These are phyloP conservation scores for Pseudogymnoascus sp. DNA, from an alignment of 2,329 filamentous ascomycete genomes.

Conservation along the genomic window DNA sequence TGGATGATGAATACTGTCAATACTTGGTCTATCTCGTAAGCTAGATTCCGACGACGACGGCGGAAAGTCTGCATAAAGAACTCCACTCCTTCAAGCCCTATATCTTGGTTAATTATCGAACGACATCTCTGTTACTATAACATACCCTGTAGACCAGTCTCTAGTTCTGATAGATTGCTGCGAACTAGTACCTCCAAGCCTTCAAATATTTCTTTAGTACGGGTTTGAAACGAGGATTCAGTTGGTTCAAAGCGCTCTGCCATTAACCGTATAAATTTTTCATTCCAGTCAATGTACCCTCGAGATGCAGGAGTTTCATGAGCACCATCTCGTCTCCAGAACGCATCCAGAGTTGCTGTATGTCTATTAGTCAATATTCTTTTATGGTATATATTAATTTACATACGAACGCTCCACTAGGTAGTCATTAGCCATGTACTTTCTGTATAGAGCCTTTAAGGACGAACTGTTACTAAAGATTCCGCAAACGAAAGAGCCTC, in stretches of 20 bases:
- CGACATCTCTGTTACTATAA: background rate
- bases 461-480: conserved; percentile 12
- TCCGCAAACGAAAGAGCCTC: conserved; percentile 1
- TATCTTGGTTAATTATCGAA: background rate
- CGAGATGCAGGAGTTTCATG: conserved; percentile 2
- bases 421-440: background rate
- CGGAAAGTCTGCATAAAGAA: conserved; percentile 12
- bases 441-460: background rate
- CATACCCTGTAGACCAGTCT: background rate
- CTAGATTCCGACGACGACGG: conserved; percentile 10
- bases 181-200: background rate
- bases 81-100: conserved; percentile 12
- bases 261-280: conserved; percentile 14
- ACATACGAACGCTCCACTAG: background rate
- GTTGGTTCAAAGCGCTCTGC: conserved; percentile 11
- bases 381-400: background rate
- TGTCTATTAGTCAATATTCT: background rate
- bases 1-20: conserved; percentile 9
- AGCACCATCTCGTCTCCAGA: conserved; percentile 14
- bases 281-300: conserved; percentile 12
- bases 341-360: conserved; percentile 14
- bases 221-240: conserved; percentile 6
- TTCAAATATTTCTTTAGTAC: conserved; percentile 10
- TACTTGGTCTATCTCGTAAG: conserved; percentile 13
- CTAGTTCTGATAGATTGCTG: background rate